Percentiles rank a stretch among this genome's conserved stretches.
These are phyloP conservation scores for Boletus rufocinnamomeus DNA, from an alignment of 768 basidiomycete genomes.

Conservation along the genomic window DNA sequence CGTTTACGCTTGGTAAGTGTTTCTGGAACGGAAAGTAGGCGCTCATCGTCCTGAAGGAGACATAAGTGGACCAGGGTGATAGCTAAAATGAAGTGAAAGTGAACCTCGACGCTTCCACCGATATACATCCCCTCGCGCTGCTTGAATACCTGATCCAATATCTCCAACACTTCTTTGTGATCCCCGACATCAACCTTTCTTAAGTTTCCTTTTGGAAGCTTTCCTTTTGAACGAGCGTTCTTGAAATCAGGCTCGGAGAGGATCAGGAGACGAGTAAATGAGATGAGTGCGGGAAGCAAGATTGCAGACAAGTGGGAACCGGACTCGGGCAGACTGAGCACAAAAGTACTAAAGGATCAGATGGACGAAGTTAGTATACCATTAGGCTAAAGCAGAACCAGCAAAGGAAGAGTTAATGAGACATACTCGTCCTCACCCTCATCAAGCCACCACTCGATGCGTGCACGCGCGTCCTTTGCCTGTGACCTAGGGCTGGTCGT, in stretches of 20 bases:
- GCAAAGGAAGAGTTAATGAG: neutral
- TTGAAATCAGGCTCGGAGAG: conserved; percentile 59
- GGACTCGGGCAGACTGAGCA: conserved; percentile 9
- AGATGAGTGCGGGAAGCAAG: conserved; percentile 60
- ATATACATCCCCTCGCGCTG: conserved; percentile 47
- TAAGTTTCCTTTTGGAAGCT: conserved; percentile 69
- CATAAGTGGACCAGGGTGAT: conserved; percentile 1
- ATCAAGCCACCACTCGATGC: conserved; percentile 94
- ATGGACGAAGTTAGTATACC: conserved; percentile 1
- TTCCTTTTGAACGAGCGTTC: conserved; percentile 58
- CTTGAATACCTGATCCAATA: conserved; percentile 51
- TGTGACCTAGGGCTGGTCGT: conserved; percentile 15
- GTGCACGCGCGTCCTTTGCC: conserved; percentile 20
- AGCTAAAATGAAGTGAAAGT: conserved; percentile 1
- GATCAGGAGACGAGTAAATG: conserved; percentile 65
- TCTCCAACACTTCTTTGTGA: conserved; percentile 38
- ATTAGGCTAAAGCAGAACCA: neutral
- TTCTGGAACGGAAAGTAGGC: conserved; percentile 32
- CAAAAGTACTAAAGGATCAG: conserved; percentile 10
- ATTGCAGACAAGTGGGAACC: conserved; percentile 61
- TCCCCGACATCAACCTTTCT: conserved; percentile 10
- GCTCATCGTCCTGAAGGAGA: conserved; percentile 50
- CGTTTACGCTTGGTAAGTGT: conserved; percentile 47
- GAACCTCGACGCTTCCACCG: conserved; percentile 45
- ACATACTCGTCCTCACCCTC: conserved; percentile 87